phyloP scores from a whole-genome alignment of 371 early-diverging fungal genomes.

The Rhizopus microsporus region DNA sequence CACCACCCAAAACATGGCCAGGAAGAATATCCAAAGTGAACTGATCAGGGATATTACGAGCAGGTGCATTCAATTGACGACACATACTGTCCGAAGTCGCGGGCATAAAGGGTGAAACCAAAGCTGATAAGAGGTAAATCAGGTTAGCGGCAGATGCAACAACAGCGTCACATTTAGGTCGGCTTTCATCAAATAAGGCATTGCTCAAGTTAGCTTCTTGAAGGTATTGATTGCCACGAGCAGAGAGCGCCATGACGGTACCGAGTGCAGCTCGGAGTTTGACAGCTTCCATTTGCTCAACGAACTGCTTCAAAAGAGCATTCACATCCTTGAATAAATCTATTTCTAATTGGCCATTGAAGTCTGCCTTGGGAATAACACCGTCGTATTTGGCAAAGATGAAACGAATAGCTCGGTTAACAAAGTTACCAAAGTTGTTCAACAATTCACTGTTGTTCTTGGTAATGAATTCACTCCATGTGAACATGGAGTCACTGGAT shows the following conservation, averaged over 20 bases:
- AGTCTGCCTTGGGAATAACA: constrained; percentile 66
- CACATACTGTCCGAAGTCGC: constrained; percentile 77
- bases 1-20: constrained; percentile 85
- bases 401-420: constrained; percentile 97
- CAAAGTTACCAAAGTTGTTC: constrained; percentile 98
- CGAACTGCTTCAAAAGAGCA: constrained; percentile 74
- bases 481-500: constrained; percentile 92
- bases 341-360: constrained; percentile 52
- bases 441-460: constrained; percentile 97
- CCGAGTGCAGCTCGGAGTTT: constrained; percentile 87
- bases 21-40: constrained; percentile 70
- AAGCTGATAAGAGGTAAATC: constrained; percentile 83
- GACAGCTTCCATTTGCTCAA: constrained; percentile 80
- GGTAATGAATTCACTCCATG: constrained; percentile 93
- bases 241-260: constrained; percentile 92
- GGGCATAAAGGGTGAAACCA: constrained; percentile 97
- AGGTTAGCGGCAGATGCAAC: constrained; percentile 84
- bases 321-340: constrained; percentile 85
- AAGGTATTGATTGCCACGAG: constrained; percentile 94
- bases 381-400: constrained; percentile 84
- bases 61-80: constrained; percentile 80
- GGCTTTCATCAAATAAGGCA: constrained; percentile 74
- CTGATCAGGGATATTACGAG: constrained; percentile 73
- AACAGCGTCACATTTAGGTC: constrained; percentile 85
- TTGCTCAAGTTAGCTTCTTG: constrained; percentile 93